Base-by-base conservation (phyloP, 495 filamentous ascomycete species). In the Bacidia rubella region DNA sequence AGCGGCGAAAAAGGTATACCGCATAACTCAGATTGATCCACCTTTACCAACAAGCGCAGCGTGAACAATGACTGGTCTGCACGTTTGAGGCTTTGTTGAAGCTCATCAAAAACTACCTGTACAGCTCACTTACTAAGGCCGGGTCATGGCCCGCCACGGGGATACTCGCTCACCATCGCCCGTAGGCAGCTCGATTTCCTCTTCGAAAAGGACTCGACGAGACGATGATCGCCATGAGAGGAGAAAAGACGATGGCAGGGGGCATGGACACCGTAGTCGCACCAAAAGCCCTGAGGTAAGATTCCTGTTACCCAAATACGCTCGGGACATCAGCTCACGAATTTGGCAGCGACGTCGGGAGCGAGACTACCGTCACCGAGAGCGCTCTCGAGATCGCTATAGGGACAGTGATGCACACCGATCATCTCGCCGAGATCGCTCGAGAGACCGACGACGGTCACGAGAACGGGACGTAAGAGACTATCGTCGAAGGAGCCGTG, bases 111-210 rank as follows among this genome's bases (percentile, higher is more conserved):
- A 46, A 3, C 11, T 66, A 64, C 63, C 73, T 77, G 79, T 84
- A 83, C 74, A 68, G 70, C 69, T 76, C 73, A 81, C 75, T 76
- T 76, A 74, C 74, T 69, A 70, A 76, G 73, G 72, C 71, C 76
- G 74, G 76, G 83, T 69, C 69, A 90, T 90, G 85, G 83, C 85
- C 83, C 85, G 85, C 75, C 85, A 79, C 77, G 83, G 78, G 81
- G 83, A 87, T 80, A 81, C 83, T 80, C 85, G 84, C 84, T 89
- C 85, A 89, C 85, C 85, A 86, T 87, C 85, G 80, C 85, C 85
- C 83, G 82, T 83, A 88, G 85, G 84, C 81, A 87, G 83, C 75
- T 80, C 85, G 64, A 79, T 77, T 68, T 83, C 82, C 69, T 81
- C 82, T 62, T 82, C 82, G 61, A 81, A 78, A 72, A 77, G 79